phyloP scores from a whole-genome alignment of 2,329 filamentous ascomycete genomes.

The Cryphonectria nitschkei region DNA sequence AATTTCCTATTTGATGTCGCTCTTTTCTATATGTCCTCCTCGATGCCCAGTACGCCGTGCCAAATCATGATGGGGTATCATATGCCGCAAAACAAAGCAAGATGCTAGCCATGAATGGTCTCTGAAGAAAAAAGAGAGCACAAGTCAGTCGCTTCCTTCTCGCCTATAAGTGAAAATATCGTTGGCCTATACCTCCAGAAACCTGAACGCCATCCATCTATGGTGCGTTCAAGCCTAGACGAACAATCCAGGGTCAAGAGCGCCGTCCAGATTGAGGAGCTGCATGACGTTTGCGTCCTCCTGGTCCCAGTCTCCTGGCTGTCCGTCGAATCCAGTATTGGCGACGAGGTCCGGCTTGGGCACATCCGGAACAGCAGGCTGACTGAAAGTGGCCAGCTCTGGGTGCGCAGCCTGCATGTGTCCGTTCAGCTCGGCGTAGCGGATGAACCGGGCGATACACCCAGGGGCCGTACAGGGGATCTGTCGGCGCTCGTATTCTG shows the following conservation, averaged over 20 bases:
- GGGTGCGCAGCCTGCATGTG: conserved; percentile 46
- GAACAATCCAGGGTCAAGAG: conserved; percentile 23
- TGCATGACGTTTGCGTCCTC: conserved; percentile 36
- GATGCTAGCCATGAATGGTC: not conserved
- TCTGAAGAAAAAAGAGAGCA: not conserved
- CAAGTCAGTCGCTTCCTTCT: not conserved
- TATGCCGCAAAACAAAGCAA: not conserved
- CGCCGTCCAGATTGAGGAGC: conserved; percentile 32
- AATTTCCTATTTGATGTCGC: not conserved
- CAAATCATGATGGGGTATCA: conserved; percentile 14
- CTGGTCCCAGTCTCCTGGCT: conserved; percentile 28
- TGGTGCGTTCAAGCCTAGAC: conserved; percentile 9
- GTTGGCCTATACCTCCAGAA: not conserved
- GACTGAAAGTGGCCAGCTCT: not conserved
- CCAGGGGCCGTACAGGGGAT: conserved; percentile 47
- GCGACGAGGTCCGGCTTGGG: not conserved
- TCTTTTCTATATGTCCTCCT: not conserved
- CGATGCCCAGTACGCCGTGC: not conserved
- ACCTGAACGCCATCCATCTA: not conserved
- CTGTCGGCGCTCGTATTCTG: conserved; percentile 45
- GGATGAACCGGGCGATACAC: conserved; percentile 52
- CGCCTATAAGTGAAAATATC: not conserved
- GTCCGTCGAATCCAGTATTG: not conserved
- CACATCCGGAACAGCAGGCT: not conserved
- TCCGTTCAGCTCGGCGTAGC: conserved; percentile 53